Percentiles rank a stretch among this genome's conserved stretches.
Conservation (phyloP, 768 basidiomycete genomes). For the Podaxis sp. region DNA sequence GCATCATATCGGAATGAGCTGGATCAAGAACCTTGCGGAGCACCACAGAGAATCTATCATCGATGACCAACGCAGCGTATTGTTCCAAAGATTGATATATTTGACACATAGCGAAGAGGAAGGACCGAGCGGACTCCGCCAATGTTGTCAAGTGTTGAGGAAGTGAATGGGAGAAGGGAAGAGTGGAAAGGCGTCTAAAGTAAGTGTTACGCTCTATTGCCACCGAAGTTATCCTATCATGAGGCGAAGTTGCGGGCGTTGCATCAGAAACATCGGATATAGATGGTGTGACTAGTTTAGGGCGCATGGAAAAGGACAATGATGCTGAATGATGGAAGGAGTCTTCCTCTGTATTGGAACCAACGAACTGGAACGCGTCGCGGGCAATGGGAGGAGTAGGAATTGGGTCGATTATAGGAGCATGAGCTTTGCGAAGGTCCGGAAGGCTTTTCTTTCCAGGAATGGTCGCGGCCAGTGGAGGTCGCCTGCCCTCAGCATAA, state of each 20-base stretch:
- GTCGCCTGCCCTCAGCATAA: slow-evolving; percentile 20
- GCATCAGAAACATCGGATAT: slow-evolving; percentile 42
- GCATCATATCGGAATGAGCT: slow-evolving; percentile 76
- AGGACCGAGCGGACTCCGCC: slow-evolving; percentile 87
- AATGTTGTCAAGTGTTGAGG: slow-evolving; percentile 68
- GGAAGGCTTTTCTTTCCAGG: slow-evolving; percentile 81
- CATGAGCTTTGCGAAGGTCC: slow-evolving; percentile 53
- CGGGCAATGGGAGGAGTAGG: slow-evolving; percentile 3
- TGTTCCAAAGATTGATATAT: slow-evolving; percentile 87
- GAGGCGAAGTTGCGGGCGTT: slow-evolving; percentile 12
- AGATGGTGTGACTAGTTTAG: slow-evolving; percentile 19
- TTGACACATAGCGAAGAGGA: slow-evolving; percentile 90
- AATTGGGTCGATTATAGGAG: slow-evolving; percentile 11
- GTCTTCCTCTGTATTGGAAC: neutral
- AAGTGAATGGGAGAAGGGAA: slow-evolving; percentile 68
- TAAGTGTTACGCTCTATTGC: slow-evolving; percentile 88
- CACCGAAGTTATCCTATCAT: slow-evolving; percentile 46
- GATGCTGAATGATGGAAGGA: slow-evolving; percentile 28
- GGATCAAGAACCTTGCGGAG: slow-evolving; percentile 86
- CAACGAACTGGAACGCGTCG: neutral
- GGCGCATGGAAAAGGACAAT: slow-evolving; percentile 25
- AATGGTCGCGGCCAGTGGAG: neutral
- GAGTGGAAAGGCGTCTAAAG: slow-evolving; percentile 86
- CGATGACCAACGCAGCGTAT: slow-evolving; percentile 79
- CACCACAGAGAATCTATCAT: slow-evolving; percentile 79